phyloP scores from a whole-genome alignment of 139 green algal genomes.

The Prasinococcaceae sp. region DNA sequence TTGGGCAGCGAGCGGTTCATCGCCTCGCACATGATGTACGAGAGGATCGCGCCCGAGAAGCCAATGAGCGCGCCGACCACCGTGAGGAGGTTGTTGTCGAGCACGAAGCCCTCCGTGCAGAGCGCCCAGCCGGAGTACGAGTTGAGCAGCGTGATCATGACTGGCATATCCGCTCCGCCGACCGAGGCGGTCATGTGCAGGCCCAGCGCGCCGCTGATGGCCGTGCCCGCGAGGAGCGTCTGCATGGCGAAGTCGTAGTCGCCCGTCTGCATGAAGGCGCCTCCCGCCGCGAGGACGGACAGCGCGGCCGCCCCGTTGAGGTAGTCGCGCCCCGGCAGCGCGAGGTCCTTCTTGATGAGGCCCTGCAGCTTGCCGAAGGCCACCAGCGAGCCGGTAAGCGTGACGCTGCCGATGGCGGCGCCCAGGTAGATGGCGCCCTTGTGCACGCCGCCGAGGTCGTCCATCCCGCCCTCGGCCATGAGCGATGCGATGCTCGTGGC shows the following conservation, averaged over 20 bases:
- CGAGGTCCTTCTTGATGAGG: no score
- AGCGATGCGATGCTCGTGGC: not conserved
- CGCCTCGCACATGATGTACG: constrained; percentile 26
- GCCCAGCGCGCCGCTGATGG: not conserved
- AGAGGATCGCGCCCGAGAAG: constrained; percentile 17
- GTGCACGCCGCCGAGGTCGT: constrained; percentile 4
- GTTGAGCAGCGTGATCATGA: constrained; percentile 26
- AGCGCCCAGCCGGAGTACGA: constrained; percentile 8
- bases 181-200: constrained; percentile 9
- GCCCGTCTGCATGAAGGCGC: not conserved
- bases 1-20: constrained; percentile 25
- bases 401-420: constrained; percentile 13
- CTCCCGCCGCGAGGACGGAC: no score
- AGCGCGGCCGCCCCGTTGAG: no score
- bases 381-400: constrained; percentile 14
- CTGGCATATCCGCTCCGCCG: constrained; percentile 23
- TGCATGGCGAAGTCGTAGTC: not conserved
- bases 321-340: no score
- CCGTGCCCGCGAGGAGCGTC: not conserved
- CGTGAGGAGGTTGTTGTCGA: constrained; percentile 19
- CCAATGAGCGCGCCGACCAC: constrained; percentile 15
- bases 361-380: constrained; percentile 22
- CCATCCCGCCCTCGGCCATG: constrained; percentile 6
- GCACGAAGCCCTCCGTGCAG: constrained; percentile 12
- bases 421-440: constrained; percentile 6